A percentile compares a stretch with the other conserved stretches of the same genome.
Evolutionary conservation across 1,284 basidiomycete genomes (phyloP).

Genomic region (Afroboletus lepidellus): DNA sequence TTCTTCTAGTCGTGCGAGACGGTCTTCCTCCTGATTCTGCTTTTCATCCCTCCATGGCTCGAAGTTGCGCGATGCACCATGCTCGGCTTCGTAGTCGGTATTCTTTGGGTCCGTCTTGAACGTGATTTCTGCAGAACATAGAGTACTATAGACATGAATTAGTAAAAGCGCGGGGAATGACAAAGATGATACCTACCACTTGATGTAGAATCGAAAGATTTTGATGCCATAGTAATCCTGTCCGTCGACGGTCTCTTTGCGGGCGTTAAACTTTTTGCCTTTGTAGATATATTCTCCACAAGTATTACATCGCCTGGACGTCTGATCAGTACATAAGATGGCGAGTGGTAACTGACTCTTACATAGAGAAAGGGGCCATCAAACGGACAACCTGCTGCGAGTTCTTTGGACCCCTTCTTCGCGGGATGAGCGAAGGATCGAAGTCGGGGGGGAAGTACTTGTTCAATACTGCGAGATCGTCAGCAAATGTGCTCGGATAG

Average conservation of each 20-base stretch:
- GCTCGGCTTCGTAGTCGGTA: conserved; percentile 90
- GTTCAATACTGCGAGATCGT: conserved; percentile 66
- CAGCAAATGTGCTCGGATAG: conserved; percentile 1
- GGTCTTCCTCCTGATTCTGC: conserved; percentile 72
- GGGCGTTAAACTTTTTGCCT: conserved; percentile 99
- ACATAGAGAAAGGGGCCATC: conserved; percentile 99
- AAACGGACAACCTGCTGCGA: conserved; percentile 95
- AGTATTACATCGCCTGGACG: conserved; percentile 78
- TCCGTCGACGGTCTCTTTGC: conserved; percentile 96
- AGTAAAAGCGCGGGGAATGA: not conserved
- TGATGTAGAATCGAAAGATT: conserved; percentile 85
- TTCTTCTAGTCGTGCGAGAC: conserved; percentile 76
- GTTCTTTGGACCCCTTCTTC: conserved; percentile 87
- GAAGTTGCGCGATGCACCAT: conserved; percentile 92
- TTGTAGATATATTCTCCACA: conserved; percentile 99
- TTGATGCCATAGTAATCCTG: conserved; percentile 99
- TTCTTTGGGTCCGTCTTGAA: conserved; percentile 99
- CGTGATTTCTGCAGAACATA: conserved; percentile 97
- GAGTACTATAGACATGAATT: conserved; percentile 52
- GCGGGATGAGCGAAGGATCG: conserved; percentile 94
- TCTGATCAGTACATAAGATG: conserved; percentile 3
- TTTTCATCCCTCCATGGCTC: conserved; percentile 87
- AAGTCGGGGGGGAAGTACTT: conserved; percentile 95
- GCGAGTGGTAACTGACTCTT: conserved; percentile 24
- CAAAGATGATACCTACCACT: conserved; percentile 53